These are phyloP conservation scores for Typha latifolia DNA, from an alignment of 176 grass and related monocot species.

Conservation along the genomic window DNA sequence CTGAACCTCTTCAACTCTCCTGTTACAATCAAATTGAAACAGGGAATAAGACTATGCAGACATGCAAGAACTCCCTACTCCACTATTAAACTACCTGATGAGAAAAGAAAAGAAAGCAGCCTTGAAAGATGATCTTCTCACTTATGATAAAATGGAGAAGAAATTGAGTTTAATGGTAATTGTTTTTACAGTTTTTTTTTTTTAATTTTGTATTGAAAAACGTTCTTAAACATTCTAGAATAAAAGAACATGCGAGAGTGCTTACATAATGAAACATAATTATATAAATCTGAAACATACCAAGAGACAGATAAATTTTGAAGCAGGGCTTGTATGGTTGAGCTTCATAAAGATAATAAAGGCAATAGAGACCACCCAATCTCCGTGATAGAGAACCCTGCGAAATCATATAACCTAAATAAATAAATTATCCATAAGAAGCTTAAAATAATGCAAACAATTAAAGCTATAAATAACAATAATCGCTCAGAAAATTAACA, in stretches of 20 bases:
- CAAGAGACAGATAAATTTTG: slow-evolving; percentile 76
- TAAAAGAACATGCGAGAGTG: slow-evolving; percentile 11
- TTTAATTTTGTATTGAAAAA: too few species aligned
- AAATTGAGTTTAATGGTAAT: too few species aligned
- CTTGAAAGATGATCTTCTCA: too few species aligned
- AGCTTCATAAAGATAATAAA: slow-evolving; percentile 81
- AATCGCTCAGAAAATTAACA: neutral
- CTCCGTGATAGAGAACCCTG: slow-evolving; percentile 32
- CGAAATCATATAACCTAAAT: slow-evolving; percentile 63
- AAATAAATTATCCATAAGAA: slow-evolving; percentile 23
- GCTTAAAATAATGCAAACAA: slow-evolving; percentile 5
- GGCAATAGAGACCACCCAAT: slow-evolving; percentile 82
- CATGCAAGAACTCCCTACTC: neutral
- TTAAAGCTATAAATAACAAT: neutral
- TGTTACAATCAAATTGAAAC: slow-evolving; percentile 22
- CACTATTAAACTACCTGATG: too few species aligned
- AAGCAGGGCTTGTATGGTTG: slow-evolving; percentile 77
- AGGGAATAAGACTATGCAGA: neutral
- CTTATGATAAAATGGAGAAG: too few species aligned
- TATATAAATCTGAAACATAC: slow-evolving; percentile 29
- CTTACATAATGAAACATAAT: neutral
- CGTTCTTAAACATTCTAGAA: too few species aligned
- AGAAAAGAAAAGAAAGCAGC: too few species aligned
- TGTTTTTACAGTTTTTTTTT: too few species aligned
- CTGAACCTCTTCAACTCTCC: slow-evolving; percentile 61